Percentiles rank a stretch among this genome's conserved stretches.
Evolutionary conservation across 495 filamentous ascomycete genomes (phyloP).

Genomic region (Pseudevernia furfuracea): DNA sequence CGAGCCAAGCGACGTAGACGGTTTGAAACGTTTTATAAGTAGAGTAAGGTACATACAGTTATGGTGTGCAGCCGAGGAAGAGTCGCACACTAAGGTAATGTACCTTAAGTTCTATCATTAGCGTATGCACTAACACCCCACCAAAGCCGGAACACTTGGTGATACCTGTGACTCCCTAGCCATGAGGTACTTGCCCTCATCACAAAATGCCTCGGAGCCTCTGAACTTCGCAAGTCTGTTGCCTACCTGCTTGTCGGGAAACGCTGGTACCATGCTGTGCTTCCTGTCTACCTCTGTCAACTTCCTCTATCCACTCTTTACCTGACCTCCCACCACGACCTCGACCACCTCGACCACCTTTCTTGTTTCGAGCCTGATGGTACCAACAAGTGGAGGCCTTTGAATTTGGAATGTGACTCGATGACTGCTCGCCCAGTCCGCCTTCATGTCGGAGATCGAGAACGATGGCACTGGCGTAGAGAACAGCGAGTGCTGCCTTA

Average conservation of each 20-base stretch:
- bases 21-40: too few species aligned
- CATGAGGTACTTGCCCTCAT: slow-evolving; percentile 9
- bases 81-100: too few species aligned
- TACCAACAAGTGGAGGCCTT: not conserved
- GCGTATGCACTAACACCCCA: too few species aligned
- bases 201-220: not conserved
- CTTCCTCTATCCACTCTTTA: slow-evolving; percentile 8
- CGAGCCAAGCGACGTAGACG: too few species aligned
- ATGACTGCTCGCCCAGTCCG: not conserved
- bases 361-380: not conserved
- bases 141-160: too few species aligned
- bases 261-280: slow-evolving; percentile 6
- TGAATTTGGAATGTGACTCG: not conserved
- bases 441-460: not conserved
- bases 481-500: not conserved
- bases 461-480: not conserved
- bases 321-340: slow-evolving; percentile 10
- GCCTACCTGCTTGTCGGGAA: slow-evolving; percentile 9
- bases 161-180: too few species aligned
- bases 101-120: too few species aligned
- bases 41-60: too few species aligned
- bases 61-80: too few species aligned
- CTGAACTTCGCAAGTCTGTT: slow-evolving; percentile 4
- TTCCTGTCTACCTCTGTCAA: slow-evolving; percentile 11
- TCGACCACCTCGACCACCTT: not conserved